Evolutionary conservation across 371 early-diverging fungal species (phyloP), one percentile per base, ranked within the genome.

Genomic region (Mucor racemosus): DNA sequence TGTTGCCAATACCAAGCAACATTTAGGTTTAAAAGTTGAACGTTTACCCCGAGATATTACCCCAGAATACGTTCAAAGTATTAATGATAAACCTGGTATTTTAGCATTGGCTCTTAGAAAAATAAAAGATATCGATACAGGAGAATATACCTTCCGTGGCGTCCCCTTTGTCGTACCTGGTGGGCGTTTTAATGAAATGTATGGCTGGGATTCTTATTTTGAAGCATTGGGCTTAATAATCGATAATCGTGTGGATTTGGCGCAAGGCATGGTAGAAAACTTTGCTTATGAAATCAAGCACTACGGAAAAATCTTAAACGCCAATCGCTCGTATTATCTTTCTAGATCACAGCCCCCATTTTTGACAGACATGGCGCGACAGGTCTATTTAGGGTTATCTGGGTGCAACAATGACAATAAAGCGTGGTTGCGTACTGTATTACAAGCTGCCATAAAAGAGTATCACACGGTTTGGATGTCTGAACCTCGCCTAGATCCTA

Each of bases 151-250:
- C 0, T 77, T 90, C 59, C 74, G 77, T 48, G 96, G 95, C 13
- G 88, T 91, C 6, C 95, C 95, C 0, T 97, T 96, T 74, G 93
- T 96, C 11, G 97, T 97, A 0, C 97, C 97, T 4, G 97, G 97
- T 19, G 97, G 97, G 0, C 84, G 97, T 0, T 97, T 97, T 80
- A 97, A 97, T 75, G 97, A 97, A 75, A 95, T 95, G 92, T 97
- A 97, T 74, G 97, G 97, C 0, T 97, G 97, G 97, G 97, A 97
- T 72, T 89, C 90, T 39, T 96, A 95, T 71, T 97, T 97, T 81
- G 96, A 94, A 75, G 80, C 92, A 0, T 76, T 96, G 14, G 97
- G 97, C 5, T 74, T 97, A 42, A 65, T 94, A 34, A 85, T 87
- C 11, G 95, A 95, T 71, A 90, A 88, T 7, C 88, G 91, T 13